Base-by-base conservation (phyloP, 176 grass and related monocot species). In the Eragrostis curvula region DNA sequence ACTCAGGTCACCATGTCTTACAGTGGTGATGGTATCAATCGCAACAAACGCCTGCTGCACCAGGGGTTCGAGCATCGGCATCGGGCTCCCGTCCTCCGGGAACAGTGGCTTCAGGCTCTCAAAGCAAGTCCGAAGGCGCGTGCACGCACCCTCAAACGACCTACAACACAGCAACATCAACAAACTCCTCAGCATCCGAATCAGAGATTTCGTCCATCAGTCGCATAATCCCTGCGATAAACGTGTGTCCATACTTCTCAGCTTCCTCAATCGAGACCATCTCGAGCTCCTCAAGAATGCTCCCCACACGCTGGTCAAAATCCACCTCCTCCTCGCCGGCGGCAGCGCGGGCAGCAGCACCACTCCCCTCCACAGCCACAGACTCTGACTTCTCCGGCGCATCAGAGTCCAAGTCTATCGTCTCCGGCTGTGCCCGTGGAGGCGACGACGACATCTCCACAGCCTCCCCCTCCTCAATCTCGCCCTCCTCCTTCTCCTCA, bases 211-310 rank as follows among this genome's bases (percentile, higher is more conserved):
- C 47, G 0, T 67, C 18, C 59, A 61, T 55, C 14, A 39, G 61
- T 71, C 51, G 46, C 62, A 70, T 39, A 47, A 66, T 46, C 46
- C 73, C n/a, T 73, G 75, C 21, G 50, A 87, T 45, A 78, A 86
- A 71, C 53, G 46, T 62, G 10, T 12, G 69, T 56, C 14, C 73
- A 75, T 99, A 99, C 96, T 90, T 89, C 91, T 90, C 93, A 61
- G 93, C 93, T 83, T 96, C 93, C 47, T 99, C 93, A 17, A 81
- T 91, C n/a, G 96, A 94, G 66, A 99, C 75, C 77, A 83, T 87
- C 83, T 99, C 93, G n/a, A 99, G 88, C 60, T 94, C 96, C 85
- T 96, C 96, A 8, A 99, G 85, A 77, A 99, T 99, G 57, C 80
- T 88, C 32, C 89, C 88, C 49, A 96, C 89, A 3, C 87, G 85